Conservation (phyloP, 73 alveolate species). For the Tetrahymena malaccensis region DNA sequence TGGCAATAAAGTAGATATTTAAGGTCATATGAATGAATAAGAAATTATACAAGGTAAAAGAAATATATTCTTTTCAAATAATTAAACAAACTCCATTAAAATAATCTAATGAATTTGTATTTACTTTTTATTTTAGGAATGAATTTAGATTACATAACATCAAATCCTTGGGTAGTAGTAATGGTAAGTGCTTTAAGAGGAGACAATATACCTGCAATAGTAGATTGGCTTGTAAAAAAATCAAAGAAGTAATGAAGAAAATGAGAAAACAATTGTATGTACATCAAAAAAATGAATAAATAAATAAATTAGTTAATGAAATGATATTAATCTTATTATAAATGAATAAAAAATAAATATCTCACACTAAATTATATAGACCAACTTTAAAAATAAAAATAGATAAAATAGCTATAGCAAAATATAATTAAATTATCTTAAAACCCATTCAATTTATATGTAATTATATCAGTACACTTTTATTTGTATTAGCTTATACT, state of each 20-base stretch:
- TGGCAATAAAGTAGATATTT: slow-evolving; percentile 79
- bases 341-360: too few species aligned
- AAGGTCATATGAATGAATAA: slow-evolving; percentile 73
- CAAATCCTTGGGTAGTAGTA: slow-evolving; percentile 80
- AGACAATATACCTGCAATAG: slow-evolving; percentile 67
- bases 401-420: too few species aligned
- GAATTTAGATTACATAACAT: slow-evolving; percentile 77
- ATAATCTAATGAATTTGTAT: background rate
- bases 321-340: background rate
- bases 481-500: background rate
- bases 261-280: background rate
- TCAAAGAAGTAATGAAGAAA: slow-evolving; percentile 33
- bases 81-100: background rate
- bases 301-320: background rate
- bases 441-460: background rate
- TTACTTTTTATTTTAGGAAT: slow-evolving; percentile 30
- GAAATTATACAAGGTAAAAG: slow-evolving; percentile 64
- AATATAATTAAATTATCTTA: too few species aligned
- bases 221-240: slow-evolving; percentile 73
- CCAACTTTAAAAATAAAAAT: too few species aligned
- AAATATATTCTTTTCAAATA: background rate
- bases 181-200: slow-evolving; percentile 76
- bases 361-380: background rate
- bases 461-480: background rate
- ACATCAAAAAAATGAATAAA: background rate